These are phyloP conservation scores for Rhododendron williamsianum DNA, from an alignment of 148 eudicot genomes.

Conservation along the genomic window DNA sequence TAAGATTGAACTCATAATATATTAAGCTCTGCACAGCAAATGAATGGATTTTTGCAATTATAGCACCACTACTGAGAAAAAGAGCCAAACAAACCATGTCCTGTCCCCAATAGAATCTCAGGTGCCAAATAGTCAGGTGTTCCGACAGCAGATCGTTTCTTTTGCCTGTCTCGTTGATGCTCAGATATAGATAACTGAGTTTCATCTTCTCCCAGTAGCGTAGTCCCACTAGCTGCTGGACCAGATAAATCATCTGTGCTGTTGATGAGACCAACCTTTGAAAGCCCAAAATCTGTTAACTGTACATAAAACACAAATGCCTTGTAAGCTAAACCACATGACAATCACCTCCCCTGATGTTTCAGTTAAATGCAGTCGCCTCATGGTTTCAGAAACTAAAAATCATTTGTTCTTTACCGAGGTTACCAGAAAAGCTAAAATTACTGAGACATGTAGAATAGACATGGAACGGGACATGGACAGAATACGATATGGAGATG, in stretches of 20 bases:
- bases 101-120: conserved; percentile 95
- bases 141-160: conserved; percentile 96
- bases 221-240: conserved; percentile 71
- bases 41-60: background rate
- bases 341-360: background rate
- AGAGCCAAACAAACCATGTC: conserved; percentile 70
- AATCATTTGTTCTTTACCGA: background rate
- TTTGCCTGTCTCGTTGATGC: conserved; percentile 64
- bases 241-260: conserved; percentile 98
- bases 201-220: conserved; percentile 64
- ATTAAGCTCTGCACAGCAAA: background rate
- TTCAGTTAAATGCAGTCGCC: background rate
- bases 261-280: conserved; percentile 99
- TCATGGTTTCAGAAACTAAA: background rate
- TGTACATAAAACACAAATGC: conserved; percentile 29
- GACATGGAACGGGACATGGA: background rate
- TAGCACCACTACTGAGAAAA: conserved; percentile 1
- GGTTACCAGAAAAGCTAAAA: background rate
- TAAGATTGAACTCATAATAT: background rate
- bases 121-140: conserved; percentile 99
- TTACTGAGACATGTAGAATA: background rate
- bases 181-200: conserved; percentile 58
- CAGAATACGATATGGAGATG: background rate
- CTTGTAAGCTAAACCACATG: background rate
- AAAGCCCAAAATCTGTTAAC: conserved; percentile 99